Base-by-base conservation (phyloP, 2,329 filamentous ascomycete genomes). In the Eurotiales sp. region DNA sequence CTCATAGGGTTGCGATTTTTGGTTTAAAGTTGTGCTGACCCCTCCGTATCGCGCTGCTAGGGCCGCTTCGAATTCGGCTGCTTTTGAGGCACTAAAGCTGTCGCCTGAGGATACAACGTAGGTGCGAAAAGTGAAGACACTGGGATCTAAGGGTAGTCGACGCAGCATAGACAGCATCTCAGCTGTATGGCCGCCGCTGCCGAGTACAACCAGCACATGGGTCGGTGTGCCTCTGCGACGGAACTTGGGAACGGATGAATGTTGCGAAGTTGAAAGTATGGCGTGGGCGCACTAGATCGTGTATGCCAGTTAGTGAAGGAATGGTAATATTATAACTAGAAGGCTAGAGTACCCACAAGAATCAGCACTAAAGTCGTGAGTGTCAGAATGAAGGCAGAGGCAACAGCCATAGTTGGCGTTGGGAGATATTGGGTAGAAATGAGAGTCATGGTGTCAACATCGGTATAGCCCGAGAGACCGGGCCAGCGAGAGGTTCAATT, bases 101-200 rank as follows among this genome's bases (percentile, higher is more conserved):
- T 99, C 93, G 0, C 87, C 90, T 1, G 81, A 83, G 56, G 86
- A 87, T 50, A 95, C 78, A 19, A 95, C 73, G 68, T 95, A 99
- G 23, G 89, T 92, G 22, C 93, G 82, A 61, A 88, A 85, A 4
- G 72, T 75, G 64, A 71, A 85, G 71, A 62, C 69, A 65, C 49
- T 66, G 40, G 57, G 75, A 40, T 71, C 61, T 36, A 77, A 34
- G 71, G 70, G 52, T 74, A 76, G 63, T 80, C 81, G 58, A 79
- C 80, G 59, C 77, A 99, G 82, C 75, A 96, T 87, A 63, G 86
- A 84, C 56, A 96, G 78, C 87, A 99, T 95, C 71, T 99, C 93
- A 43, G 90, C 85, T 0, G 93, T 96, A 71, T 99, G 93, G 1
- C 93, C 93, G 27, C 93, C 93, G 2, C 88, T 95, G 47, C 93